Conservation (phyloP, 805 yeast species). For the Naumovozyma baii region DNA sequence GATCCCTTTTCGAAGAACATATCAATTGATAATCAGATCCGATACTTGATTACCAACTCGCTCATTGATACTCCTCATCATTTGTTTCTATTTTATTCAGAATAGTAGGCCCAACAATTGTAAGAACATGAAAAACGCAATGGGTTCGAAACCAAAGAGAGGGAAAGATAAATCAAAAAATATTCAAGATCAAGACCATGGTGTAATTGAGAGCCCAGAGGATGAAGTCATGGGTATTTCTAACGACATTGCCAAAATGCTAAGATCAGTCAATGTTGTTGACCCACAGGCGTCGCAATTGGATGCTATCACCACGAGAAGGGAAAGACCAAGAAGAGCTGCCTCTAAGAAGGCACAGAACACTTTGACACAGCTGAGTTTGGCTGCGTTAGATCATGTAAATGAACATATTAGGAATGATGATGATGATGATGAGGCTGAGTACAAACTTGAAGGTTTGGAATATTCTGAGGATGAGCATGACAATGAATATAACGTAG, state of each 20-base stretch:
- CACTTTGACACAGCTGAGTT: background rate
- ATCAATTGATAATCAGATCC: background rate
- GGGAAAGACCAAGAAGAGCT: conserved; percentile 10
- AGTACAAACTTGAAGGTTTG: conserved; percentile 1
- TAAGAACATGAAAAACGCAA: too few relatives aligned
- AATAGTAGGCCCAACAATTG: too few relatives aligned
- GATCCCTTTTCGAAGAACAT: background rate
- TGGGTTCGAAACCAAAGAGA: conserved; percentile 1
- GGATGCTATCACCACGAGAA: conserved; percentile 1
- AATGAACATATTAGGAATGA: background rate
- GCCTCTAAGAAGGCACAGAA: conserved; percentile 4
- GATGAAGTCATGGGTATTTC: background rate
- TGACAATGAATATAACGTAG: conserved; percentile 5
- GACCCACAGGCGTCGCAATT: conserved; percentile 2
- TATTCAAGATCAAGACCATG: conserved; percentile 1
- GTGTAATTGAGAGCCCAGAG: background rate
- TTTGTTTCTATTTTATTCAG: too few relatives aligned
- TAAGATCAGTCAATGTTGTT: background rate
- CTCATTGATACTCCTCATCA: too few relatives aligned
- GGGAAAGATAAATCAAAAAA: conserved; percentile 17
- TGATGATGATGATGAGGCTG: conserved; percentile 8
- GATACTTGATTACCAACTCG: too few relatives aligned
- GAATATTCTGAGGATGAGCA: conserved; percentile 14
- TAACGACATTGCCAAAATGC: background rate
- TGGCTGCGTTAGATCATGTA: conserved; percentile 1